Evolutionary conservation across 176 grass and related monocot species (phyloP), one percentile per base, ranked within the genome.

Genomic region (Otatea glauca): DNA sequence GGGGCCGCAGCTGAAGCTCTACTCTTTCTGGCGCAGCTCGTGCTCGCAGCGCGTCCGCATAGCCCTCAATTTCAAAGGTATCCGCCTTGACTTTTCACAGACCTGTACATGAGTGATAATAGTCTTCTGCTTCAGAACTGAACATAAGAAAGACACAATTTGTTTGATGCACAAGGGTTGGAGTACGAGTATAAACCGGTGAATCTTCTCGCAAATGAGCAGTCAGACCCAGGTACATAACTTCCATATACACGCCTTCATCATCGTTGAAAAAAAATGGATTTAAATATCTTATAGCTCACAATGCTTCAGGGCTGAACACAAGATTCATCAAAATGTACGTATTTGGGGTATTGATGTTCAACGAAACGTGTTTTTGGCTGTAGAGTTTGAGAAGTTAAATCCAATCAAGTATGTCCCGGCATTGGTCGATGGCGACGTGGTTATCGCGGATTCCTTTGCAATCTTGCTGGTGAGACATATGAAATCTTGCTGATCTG

Each of bases 381-480:
- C 0, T 77, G 7, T 42, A 85, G 83, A 70, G 16, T 70, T 85
- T 61, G 83, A 78, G 83, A 85, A 17, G 65, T 0, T 85, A 8
- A 85, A 78, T 75, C 83, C 74, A 32, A 85, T 85, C 41, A 85
- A 85, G 41, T 78, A 85, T 48, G 83, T 70, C 15, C 83, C 74
- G 0, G 74, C 53, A 9, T 47, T 85, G 65, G 74, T 85, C 2
- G 74, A 70, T 17, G 74, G 51, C 0, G 62, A 49, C 2, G 16
- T 27, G 0, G 23, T 85, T 27, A 1, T 85, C 0, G 74, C 39
- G 3, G 83, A 70, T 49, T 70, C 74, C 0, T 85, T 85, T 38
- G 74, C 83, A 7, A 85, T 85, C 64, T 61, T 85, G 51, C 50
- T 85, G 83, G 83, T 85, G 54, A 60, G 24, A 27, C 32, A 65